phyloP scores from a whole-genome alignment of 2,329 filamentous ascomycete species.

The Exophiala sp. region DNA sequence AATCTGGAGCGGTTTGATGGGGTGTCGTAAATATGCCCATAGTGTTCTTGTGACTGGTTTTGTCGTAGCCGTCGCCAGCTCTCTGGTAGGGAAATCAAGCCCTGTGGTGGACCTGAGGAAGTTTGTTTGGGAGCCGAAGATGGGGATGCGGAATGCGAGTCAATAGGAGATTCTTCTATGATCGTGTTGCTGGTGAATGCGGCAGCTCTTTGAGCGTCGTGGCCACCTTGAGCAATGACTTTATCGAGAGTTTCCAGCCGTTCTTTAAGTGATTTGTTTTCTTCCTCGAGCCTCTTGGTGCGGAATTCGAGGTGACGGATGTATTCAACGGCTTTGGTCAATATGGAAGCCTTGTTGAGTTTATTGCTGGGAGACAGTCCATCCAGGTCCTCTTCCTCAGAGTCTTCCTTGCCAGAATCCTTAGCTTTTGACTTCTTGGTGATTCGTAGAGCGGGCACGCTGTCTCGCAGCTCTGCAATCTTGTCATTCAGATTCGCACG shows the following conservation, averaged over 20 bases:
- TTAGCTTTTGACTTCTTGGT: conserved; percentile 66
- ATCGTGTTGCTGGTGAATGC: conserved; percentile 29
- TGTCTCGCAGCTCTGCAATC: conserved; percentile 86
- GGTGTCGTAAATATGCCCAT: conserved; percentile 33
- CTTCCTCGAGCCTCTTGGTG: conserved; percentile 75
- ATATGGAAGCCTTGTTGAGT: conserved; percentile 93
- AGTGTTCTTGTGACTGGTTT: conserved; percentile 30
- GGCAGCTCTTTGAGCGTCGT: conserved; percentile 24
- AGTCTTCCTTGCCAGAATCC: conserved; percentile 58
- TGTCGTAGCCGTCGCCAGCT: conserved; percentile 42
- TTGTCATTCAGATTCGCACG: conserved; percentile 96
- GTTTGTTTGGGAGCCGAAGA: conserved; percentile 48
- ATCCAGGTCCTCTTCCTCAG: conserved; percentile 75
- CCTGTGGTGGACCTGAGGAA: conserved; percentile 35
- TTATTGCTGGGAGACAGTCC: conserved; percentile 86
- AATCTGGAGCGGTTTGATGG: conserved; percentile 41
- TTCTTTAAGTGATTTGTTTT: conserved; percentile 74
- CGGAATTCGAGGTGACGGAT: conserved; percentile 91
- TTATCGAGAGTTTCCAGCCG: conserved; percentile 77
- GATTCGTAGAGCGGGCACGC: conserved; percentile 82
- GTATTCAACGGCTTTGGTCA: conserved; percentile 95
- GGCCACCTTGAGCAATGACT: conserved; percentile 46
- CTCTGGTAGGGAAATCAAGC: conserved; percentile 44
- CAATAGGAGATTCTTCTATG: conserved; percentile 22
- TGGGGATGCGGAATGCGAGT: neutral